Percentiles rank a stretch among this genome's conserved stretches.
phyloP scores from a whole-genome alignment of 164 flowering plant genomes.

The Liquidambar formosana region DNA sequence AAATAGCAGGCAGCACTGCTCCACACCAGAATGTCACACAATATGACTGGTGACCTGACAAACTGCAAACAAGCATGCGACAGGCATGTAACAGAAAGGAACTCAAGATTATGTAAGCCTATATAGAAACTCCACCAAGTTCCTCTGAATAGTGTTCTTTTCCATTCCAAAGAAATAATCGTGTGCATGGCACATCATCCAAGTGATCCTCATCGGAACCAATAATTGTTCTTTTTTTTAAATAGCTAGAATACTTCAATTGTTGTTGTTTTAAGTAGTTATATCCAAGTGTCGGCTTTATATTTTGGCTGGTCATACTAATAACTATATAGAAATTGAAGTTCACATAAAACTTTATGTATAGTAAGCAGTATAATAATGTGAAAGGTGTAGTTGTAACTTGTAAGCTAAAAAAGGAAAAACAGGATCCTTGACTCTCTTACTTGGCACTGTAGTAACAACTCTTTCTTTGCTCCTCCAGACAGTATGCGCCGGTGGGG shows the following conservation, averaged over 20 bases:
- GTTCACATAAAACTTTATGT: too few species aligned
- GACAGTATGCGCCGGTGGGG: slow-evolving; percentile 42
- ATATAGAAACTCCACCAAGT: background rate
- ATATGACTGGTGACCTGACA: background rate
- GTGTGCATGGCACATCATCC: too few species aligned
- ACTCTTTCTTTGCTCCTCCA: slow-evolving; percentile 51
- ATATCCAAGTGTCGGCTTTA: too few species aligned
- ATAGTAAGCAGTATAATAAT: too few species aligned
- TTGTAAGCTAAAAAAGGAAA: background rate
- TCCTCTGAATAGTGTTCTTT: background rate
- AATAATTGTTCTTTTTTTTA: too few species aligned
- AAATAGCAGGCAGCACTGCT: background rate
- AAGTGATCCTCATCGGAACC: too few species aligned
- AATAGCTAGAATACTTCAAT: too few species aligned
- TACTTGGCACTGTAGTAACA: slow-evolving; percentile 52
- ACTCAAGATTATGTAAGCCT: background rate
- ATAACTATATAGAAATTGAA: too few species aligned
- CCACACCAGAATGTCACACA: background rate
- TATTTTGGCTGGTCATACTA: too few species aligned
- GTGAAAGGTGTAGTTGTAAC: background rate
- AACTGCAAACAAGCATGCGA: background rate
- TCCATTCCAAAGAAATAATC: too few species aligned
- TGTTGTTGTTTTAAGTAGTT: too few species aligned
- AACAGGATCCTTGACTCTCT: slow-evolving; percentile 11
- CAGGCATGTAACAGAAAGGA: background rate